Base-by-base conservation (phyloP, 2,329 filamentous ascomycete species). In the Botrytis fabae region DNA sequence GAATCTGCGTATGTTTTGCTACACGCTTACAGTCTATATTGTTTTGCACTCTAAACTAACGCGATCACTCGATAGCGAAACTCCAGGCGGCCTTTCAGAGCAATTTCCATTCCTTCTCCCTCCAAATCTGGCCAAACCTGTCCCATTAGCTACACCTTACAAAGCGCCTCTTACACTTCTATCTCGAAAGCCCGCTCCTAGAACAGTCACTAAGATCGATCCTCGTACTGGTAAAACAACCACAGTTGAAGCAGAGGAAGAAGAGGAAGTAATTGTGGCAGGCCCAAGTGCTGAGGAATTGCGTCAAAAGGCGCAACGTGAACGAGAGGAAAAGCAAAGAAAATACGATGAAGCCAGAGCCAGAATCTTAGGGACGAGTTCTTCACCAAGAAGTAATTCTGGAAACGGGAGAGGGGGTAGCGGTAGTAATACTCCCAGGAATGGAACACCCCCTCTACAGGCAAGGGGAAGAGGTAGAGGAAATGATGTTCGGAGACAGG, bases 311-410 rank as follows among this genome's bases (percentile, higher is more conserved):
- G 93, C 95, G 70, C 90, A 94, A 80, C 87, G 88, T 66, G 93
- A 97, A 78, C 88, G 90, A 16, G 94, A 97, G 80, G 94, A 97
- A 83, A 97, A 96, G 84, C 93, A 97, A 84, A 90, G 90, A 73
- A 92, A 92, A 74, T 98, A 98, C 81, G 93, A 97, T 75, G 94
- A 97, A 83, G 93, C 91, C 9, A 88, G 95, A 44, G 93, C 95
- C 78, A 92, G 94, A 81, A 91, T 98, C 72, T 95, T 98, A 82
- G 94, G 94, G 32, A 79, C 78, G 48, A 83, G 84, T 12, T 87
- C 90, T 0, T 88, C 90, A 1, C 35, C 63, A 66, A 51, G 42
- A 32, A 57, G 54, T 14, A 69, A 69, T 46, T 69, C 65, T 61
- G 54, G 70, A 59, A 48, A 68, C 44, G 70, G 70, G 20, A 72